A percentile compares a stretch with the other conserved stretches of the same genome.
These are phyloP conservation scores for Dendrobium nobile DNA, from an alignment of 106 monocot genomes.

Conservation along the genomic window DNA sequence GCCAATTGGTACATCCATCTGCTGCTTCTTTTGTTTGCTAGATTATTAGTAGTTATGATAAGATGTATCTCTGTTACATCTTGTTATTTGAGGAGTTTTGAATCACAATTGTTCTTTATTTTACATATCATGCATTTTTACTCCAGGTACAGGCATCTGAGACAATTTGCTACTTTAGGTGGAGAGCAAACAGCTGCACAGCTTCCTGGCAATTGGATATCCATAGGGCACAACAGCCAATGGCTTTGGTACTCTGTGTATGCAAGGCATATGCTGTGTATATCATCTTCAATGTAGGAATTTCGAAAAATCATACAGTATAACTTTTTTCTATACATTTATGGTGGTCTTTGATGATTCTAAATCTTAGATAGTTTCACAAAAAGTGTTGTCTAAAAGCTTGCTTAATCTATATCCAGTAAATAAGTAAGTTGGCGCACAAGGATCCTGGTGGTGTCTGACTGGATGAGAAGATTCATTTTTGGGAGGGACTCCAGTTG, in stretches of 20 bases:
- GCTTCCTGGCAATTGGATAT: slow-evolving; percentile 53
- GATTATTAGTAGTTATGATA: too few relatives aligned
- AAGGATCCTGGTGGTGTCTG: slow-evolving; percentile 38
- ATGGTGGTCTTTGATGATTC: not conserved
- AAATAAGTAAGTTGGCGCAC: slow-evolving; percentile 79
- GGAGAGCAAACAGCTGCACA: slow-evolving; percentile 63
- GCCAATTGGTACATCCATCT: too few relatives aligned
- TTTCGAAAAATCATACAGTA: not conserved
- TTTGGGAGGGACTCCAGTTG: too few relatives aligned
- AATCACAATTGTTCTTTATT: too few relatives aligned
- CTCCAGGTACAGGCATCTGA: slow-evolving; percentile 69
- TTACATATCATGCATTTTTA: not conserved
- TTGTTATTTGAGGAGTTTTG: too few relatives aligned
- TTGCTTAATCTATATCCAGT: slow-evolving; percentile 18
- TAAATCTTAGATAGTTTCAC: not conserved
- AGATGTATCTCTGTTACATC: too few relatives aligned
- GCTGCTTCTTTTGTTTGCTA: too few relatives aligned
- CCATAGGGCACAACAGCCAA: slow-evolving; percentile 62
- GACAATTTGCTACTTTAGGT: slow-evolving; percentile 73
- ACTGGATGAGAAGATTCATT: slow-evolving; percentile 47
- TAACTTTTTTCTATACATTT: not conserved
- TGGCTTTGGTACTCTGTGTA: slow-evolving; percentile 91
- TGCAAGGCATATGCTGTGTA: too few relatives aligned
- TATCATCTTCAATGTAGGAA: not conserved
- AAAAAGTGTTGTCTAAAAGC: not conserved